Conservation (phyloP, 1,139 yeast genomes). For the Taiozyma onychis region DNA sequence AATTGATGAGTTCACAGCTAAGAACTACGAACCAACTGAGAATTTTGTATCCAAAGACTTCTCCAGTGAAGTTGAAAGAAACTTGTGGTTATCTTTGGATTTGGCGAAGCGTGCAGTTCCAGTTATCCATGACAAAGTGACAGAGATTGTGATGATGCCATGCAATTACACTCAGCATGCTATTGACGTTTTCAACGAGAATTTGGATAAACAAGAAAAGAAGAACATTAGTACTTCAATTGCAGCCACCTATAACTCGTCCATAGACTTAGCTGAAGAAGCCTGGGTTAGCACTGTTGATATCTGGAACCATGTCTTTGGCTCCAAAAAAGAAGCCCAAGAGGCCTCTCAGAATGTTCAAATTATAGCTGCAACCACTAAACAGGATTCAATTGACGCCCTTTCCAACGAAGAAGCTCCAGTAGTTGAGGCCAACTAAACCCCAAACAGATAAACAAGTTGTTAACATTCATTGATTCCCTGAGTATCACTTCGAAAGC, state of each 20-base stretch:
- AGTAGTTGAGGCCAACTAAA: background rate
- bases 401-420: background rate
- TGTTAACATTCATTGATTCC: background rate
- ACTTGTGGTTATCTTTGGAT: conserved; percentile 37
- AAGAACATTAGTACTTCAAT: conserved; percentile 22
- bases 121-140: conserved; percentile 19
- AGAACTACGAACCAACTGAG: conserved; percentile 38
- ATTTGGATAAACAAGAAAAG: conserved; percentile 26
- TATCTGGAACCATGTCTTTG: conserved; percentile 9
- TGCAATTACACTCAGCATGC: conserved; percentile 26
- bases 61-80: conserved; percentile 50
- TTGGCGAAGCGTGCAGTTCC: conserved; percentile 31
- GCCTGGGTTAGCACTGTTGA: conserved; percentile 12
- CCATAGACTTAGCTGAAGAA: conserved; percentile 19
- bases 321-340: background rate
- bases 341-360: background rate
- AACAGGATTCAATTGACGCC: background rate
- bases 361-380: background rate
- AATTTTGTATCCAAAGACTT: conserved; percentile 37
- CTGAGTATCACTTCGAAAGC: background rate
- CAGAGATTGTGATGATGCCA: conserved; percentile 23
- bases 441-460: background rate
- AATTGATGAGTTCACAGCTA: conserved; percentile 40
- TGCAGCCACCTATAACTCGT: conserved; percentile 25
- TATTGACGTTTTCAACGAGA: conserved; percentile 27